Percentiles rank a stretch among this genome's conserved stretches.
Evolutionary conservation across 1,284 basidiomycete species (phyloP).

Genomic region (Fomitopsis betulina): DNA sequence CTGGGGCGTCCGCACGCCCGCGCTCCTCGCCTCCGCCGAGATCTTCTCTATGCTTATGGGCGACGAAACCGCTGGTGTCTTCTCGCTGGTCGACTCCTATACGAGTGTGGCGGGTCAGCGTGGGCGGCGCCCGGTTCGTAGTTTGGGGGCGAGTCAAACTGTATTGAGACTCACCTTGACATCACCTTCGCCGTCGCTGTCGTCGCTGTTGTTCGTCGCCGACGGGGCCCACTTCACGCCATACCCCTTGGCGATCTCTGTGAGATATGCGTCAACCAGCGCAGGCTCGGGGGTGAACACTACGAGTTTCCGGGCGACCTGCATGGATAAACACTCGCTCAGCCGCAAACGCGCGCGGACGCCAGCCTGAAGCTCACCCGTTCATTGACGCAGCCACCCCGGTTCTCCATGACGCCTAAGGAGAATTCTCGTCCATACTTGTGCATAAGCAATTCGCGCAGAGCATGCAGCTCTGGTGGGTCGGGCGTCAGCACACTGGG

Average conservation of each 20-base stretch:
- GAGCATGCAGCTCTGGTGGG: slow-evolving; percentile 76
- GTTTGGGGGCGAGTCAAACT: neutral
- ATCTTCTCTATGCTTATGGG: slow-evolving; percentile 24
- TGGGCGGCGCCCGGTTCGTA: neutral
- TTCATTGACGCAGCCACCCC: slow-evolving; percentile 72
- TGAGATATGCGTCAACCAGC: slow-evolving; percentile 84
- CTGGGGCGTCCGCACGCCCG: slow-evolving; percentile 31
- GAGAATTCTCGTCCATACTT: slow-evolving; percentile 89
- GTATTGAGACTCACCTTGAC: slow-evolving; percentile 28
- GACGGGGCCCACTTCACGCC: slow-evolving; percentile 65
- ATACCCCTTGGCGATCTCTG: slow-evolving; percentile 87
- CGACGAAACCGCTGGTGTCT: slow-evolving; percentile 14
- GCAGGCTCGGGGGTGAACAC: slow-evolving; percentile 66
- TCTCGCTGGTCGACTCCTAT: slow-evolving; percentile 11
- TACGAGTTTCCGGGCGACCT: slow-evolving; percentile 73
- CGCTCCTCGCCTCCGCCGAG: slow-evolving; percentile 28
- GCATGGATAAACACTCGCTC: neutral
- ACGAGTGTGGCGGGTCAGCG: neutral
- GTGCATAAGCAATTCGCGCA: slow-evolving; percentile 93
- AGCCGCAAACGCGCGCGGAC: neutral
- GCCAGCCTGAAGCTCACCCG: slow-evolving; percentile 46
- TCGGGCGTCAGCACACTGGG: neutral
- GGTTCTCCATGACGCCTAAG: slow-evolving; percentile 78
- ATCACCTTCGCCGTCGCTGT: slow-evolving; percentile 26
- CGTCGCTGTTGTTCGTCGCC: slow-evolving; percentile 20